Evolutionary conservation across 352 stramenopile species (phyloP), one percentile per base, ranked within the genome.

Genomic region (Saprolegnia diclina): DNA sequence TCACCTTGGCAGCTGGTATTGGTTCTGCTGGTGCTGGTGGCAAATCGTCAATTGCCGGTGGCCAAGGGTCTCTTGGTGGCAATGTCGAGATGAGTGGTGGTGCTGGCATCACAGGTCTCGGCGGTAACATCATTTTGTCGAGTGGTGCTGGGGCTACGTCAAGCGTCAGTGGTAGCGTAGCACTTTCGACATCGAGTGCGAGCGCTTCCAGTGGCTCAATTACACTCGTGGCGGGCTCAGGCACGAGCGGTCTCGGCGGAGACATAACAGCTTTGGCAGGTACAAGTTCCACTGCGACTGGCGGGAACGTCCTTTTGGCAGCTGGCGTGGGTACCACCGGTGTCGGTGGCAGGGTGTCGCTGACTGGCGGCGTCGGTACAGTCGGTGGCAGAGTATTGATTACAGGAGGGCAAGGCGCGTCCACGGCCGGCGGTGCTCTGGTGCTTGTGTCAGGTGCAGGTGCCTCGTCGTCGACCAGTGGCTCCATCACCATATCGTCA

Each of bases 351-450:
- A 37, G 18, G 18, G 22, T 21, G 13, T 69, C 63, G 4, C 18
- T 52, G 19, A 61, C 37, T 62, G 63, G 63, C 21, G 63, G 63
- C 16, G 19, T 45, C 10, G 63, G 63, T 19, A 44, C 7, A 13
- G 16, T 69, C 26, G 63, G 63, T 45, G 63, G 63, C 18, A 64
- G 76, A 44, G 66, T 90, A 37, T 65, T 65, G 0, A 32, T 88
- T 18, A 38, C 76, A n/a, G 88, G 82, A 1, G 85, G 85, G n/a
- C 79, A 85, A 65, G 83, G 85, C 38, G 65, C 81, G 45, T 79
- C 76, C 56, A 81, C 81, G 14, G 83, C 82, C 4, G 90, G 85
- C 64, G 85, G 85, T 63, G 80, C 91, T 61, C 75, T 89, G 21
- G 79, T 70, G 18, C 2, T 88, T 21, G 81, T 80, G 59, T 87